Base-by-base conservation (phyloP, 139 green algal species). In the Coelastrella sp. region DNA sequence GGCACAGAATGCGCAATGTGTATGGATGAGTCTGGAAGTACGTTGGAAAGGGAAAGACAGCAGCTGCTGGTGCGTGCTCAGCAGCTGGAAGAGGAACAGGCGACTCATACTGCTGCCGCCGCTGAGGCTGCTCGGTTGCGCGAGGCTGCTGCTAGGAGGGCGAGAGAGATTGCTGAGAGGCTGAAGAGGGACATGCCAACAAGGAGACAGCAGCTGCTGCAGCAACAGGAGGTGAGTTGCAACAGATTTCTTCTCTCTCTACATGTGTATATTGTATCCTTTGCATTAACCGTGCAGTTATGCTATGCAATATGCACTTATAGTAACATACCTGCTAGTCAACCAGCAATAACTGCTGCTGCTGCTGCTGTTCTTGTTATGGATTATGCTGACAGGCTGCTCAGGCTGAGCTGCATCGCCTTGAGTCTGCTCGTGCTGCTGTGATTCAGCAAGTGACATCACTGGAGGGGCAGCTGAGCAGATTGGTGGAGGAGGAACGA, bases 311-410 rank as follows among this genome's bases (percentile, higher is more conserved):
- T n/a, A n/a, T n/a, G n/a, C n/a, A n/a, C n/a, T n/a, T n/a, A n/a
- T n/a, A n/a, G n/a, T n/a, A n/a, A n/a, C n/a, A n/a, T n/a, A n/a
- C n/a, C n/a, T n/a, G n/a, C n/a, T n/a, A n/a, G n/a, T n/a, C n/a
- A n/a, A n/a, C n/a, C n/a, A n/a, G n/a, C n/a, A n/a, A n/a, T n/a
- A n/a, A n/a, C n/a, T n/a, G n/a, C n/a, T n/a, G n/a, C n/a, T n/a
- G n/a, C n/a, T n/a, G n/a, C n/a, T n/a, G n/a, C n/a, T n/a, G n/a
- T n/a, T n/a, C n/a, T n/a, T n/a, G n/a, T n/a, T n/a, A n/a, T n/a
- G n/a, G n/a, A n/a, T n/a, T 72, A 30, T 45, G 62, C 62, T 32
- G n/a, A 34, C 75, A 82, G 75, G 53, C 75, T 41, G 75, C 75
- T 23, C 11, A 37, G 15, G 23, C 7, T 57, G 53, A 82, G 51